Conservation (phyloP, 2,329 filamentous ascomycete species). For the Fusarium zealandicum region DNA sequence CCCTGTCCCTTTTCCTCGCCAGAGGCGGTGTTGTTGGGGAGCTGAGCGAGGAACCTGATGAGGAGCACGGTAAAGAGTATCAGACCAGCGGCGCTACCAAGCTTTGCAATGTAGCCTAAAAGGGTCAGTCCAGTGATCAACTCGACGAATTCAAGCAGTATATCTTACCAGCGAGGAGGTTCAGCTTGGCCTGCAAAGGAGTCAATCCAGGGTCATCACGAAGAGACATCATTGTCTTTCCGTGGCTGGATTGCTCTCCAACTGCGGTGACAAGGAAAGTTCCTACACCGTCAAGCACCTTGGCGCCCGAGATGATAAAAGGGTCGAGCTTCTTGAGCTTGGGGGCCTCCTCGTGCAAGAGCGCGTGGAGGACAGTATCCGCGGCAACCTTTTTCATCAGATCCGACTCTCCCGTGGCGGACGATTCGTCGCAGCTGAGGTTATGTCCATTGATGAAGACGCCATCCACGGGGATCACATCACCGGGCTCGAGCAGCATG, state of each 20-base stretch:
- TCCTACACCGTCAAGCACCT: constrained; percentile 62
- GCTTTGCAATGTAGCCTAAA: constrained; percentile 44
- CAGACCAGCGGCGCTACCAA: constrained; percentile 69
- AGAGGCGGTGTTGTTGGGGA: constrained; percentile 57
- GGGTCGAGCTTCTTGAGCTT: constrained; percentile 63
- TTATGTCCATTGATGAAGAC: constrained; percentile 65
- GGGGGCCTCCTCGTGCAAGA: constrained; percentile 55
- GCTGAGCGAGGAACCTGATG: constrained; percentile 74
- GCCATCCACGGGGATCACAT: constrained; percentile 74
- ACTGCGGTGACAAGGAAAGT: constrained; percentile 62
- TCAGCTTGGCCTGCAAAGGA: constrained; percentile 62
- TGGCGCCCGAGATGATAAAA: constrained; percentile 66
- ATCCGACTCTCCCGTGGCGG: constrained; percentile 76
- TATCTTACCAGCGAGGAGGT: constrained; percentile 34
- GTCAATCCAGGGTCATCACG: constrained; percentile 59
- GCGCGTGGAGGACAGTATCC: constrained; percentile 63
- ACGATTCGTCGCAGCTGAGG: constrained; percentile 73
- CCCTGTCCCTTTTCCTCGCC: constrained; percentile 62
- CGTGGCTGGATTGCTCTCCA: constrained; percentile 60
- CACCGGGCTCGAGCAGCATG: constrained; percentile 72
- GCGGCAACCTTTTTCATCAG: constrained; percentile 71
- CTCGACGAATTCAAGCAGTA: no score
- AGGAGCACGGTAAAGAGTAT: constrained; percentile 80
- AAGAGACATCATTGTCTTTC: constrained; percentile 63
- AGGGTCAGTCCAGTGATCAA: background rate